Evolutionary conservation across 2,329 filamentous ascomycete genomes (phyloP).

Genomic region (Penicillium concentricum): DNA sequence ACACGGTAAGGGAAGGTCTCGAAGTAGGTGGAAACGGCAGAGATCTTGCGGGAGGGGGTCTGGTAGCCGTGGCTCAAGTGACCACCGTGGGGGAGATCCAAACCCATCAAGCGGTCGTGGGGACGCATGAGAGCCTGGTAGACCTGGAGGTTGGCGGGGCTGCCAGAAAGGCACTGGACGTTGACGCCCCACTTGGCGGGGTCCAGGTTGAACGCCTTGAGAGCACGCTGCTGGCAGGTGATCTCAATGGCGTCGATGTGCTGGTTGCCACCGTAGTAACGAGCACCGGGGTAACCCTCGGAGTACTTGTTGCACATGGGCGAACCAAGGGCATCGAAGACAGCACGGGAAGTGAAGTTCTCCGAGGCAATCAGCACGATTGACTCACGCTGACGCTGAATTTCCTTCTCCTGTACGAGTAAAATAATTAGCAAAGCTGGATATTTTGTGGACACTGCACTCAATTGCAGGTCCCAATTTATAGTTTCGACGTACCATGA

Average conservation of each 20-base stretch:
- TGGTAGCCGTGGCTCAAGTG: conserved; percentile 98
- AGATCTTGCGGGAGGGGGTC: conserved; percentile 90
- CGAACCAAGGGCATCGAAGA: conserved; percentile 94
- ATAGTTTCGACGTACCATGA: conserved; percentile 71
- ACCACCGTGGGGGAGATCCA: conserved; percentile 93
- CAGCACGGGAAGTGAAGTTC: conserved; percentile 97
- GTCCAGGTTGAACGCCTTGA: conserved; percentile 86
- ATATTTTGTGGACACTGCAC: neutral
- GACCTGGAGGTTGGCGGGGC: conserved; percentile 94
- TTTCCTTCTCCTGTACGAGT: conserved; percentile 71
- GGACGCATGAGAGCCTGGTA: conserved; percentile 93
- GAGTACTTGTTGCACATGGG: conserved; percentile 99
- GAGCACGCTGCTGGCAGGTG: conserved; percentile 89
- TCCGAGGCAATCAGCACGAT: conserved; percentile 98
- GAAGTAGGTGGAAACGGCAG: conserved; percentile 98
- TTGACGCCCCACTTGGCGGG: conserved; percentile 95
- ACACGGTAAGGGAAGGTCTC: conserved; percentile 95
- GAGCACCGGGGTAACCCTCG: conserved; percentile 94
- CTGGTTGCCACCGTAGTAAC: conserved; percentile 99
- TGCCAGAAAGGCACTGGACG: conserved; percentile 89
- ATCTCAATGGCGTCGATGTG: conserved; percentile 96
- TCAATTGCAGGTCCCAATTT: conserved; percentile 1
- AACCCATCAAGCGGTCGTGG: conserved; percentile 94
- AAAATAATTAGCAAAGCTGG: conserved; percentile 30
- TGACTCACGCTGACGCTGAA: conserved; percentile 95